Conservation (phyloP, 2,329 filamentous ascomycete genomes). For the Aspergillus tamarii region DNA sequence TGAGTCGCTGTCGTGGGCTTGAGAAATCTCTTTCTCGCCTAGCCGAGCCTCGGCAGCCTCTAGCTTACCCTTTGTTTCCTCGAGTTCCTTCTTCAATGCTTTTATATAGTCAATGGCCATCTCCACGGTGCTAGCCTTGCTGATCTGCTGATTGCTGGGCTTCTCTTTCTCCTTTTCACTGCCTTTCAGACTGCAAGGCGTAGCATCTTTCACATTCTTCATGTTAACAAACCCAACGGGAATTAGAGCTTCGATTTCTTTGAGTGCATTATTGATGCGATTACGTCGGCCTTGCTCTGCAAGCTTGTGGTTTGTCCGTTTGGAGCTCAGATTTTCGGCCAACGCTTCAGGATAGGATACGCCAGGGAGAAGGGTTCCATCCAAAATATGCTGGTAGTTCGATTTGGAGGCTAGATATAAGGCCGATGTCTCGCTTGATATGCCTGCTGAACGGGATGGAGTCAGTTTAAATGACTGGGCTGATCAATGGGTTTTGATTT, state of each 20-base stretch:
- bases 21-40: slow-evolving; percentile 14
- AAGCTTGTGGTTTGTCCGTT: slow-evolving; percentile 96
- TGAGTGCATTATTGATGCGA: slow-evolving; percentile 89
- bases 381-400: slow-evolving; percentile 96
- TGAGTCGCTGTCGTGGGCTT: slow-evolving; percentile 1
- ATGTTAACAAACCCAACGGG: slow-evolving; percentile 58
- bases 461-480: background rate
- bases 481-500: slow-evolving; percentile 27
- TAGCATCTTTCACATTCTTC: slow-evolving; percentile 43
- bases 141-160: slow-evolving; percentile 64
- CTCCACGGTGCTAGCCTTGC: slow-evolving; percentile 97
- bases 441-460: slow-evolving; percentile 32
- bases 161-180: slow-evolving; percentile 56
- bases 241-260: slow-evolving; percentile 87
- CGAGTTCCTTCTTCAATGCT: slow-evolving; percentile 73
- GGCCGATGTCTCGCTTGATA: slow-evolving; percentile 64
- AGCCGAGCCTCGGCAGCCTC: slow-evolving; percentile 68
- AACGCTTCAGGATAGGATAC: slow-evolving; percentile 88
- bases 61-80: slow-evolving; percentile 65
- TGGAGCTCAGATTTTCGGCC: slow-evolving; percentile 91
- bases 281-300: slow-evolving; percentile 95
- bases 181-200: slow-evolving; percentile 41
- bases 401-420: slow-evolving; percentile 88
- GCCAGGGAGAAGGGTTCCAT: slow-evolving; percentile 87
- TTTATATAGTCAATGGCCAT: slow-evolving; percentile 95